phyloP scores from a whole-genome alignment of 2,329 filamentous ascomycete species.

The Blumeriella jaapii region DNA sequence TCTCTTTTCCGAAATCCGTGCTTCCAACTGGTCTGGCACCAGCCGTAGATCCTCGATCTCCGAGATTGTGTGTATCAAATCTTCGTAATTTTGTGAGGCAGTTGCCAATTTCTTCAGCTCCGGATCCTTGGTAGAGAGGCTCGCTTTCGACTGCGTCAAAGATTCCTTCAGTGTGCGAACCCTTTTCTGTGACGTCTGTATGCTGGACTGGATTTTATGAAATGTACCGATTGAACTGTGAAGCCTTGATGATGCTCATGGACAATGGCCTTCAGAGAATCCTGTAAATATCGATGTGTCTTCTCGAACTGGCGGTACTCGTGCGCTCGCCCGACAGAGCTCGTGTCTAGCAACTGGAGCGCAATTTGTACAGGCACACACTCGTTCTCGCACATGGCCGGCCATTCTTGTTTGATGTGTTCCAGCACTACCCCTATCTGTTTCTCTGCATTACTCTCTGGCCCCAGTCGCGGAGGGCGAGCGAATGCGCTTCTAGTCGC shows the following conservation, averaged over 20 bases:
- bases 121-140: slow-evolving; percentile 74
- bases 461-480: slow-evolving; percentile 14
- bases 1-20: slow-evolving; percentile 88
- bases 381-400: slow-evolving; percentile 76
- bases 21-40: slow-evolving; percentile 86
- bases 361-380: slow-evolving; percentile 90
- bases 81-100: slow-evolving; percentile 82
- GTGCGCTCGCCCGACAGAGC: slow-evolving; percentile 82
- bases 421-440: slow-evolving; percentile 47
- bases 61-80: slow-evolving; percentile 70
- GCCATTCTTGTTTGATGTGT: slow-evolving; percentile 81
- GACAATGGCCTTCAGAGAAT: slow-evolving; percentile 85
- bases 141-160: slow-evolving; percentile 68
- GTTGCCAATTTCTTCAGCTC: slow-evolving; percentile 84
- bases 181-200: slow-evolving; percentile 76
- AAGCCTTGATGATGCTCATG: slow-evolving; percentile 99
- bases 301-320: slow-evolving; percentile 77
- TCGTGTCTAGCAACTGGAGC: slow-evolving; percentile 87
- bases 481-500: slow-evolving; percentile 13
- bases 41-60: slow-evolving; percentile 80
- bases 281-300: slow-evolving; percentile 81
- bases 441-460: slow-evolving; percentile 24
- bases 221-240: slow-evolving; percentile 97
- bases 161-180: slow-evolving; percentile 75
- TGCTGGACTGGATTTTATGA: slow-evolving; percentile 93